Evolutionary conservation across 2,329 filamentous ascomycete genomes (phyloP), one percentile per base, ranked within the genome.

Genomic region (Microcyclosporella mali): DNA sequence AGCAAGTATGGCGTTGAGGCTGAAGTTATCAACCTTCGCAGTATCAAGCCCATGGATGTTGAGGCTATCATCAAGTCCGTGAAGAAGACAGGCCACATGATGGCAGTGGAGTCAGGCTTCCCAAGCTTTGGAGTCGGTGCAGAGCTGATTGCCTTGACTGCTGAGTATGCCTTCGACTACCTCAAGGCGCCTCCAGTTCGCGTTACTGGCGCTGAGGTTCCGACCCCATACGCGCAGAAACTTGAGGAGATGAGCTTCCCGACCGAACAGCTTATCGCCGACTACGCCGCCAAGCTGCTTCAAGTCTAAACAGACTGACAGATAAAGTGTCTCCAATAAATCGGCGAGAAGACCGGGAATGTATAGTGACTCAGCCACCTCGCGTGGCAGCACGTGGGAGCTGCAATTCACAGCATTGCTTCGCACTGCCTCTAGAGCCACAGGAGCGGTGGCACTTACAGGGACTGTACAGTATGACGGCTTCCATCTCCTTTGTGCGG

Each of bases 151-250:
- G 92, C 92, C 47, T 75, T 95, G 48, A 83, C 88, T 51, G 94
- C 94, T 84, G 92, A 98, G 73, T 98, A 97, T 69, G 89, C 81
- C 52, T 98, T 97, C 65, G 92, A 98, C 74, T 97, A 94, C 74
- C 84, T 98, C 54, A 83, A 95, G 62, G 88, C 88, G 43, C 92
- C 92, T 36, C 92, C 88, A 49, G 85, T 90, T 69, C 84, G 92
- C 68, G 82, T 98, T 61, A 97, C 92, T 46, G 92, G 92, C 66
- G 90, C 92, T 53, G 92, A 98, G 68, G 92, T 98, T 10, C 92
- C 92, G 37, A 98, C 92, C 6, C 92, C 92, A 29, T 97, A 98
- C 66, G 90, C 92, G 46, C 76, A 84, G 69, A 86, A 87, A 66
- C 79, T 98, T 45, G 92, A 98, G 78, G 82, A 92, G 71, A 84